Base-by-base conservation (phyloP, 805 yeast species). In the Pichia scutulata region DNA sequence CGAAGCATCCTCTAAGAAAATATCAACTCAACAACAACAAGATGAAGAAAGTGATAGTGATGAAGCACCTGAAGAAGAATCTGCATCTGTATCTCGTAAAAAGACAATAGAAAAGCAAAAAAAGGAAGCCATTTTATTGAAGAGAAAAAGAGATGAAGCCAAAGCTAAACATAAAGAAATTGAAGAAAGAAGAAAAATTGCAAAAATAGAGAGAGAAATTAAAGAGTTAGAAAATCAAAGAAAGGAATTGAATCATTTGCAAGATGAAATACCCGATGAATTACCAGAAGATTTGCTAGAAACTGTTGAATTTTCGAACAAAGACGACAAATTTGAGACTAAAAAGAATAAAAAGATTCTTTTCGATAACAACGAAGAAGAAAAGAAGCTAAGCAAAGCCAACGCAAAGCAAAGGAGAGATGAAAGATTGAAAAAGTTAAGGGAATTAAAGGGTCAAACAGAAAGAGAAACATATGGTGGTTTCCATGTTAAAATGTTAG, bases 1-100 rank as follows among this genome's bases (percentile, higher is more conserved):
- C 2, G 36, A 26, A 45, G 47, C 26, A 41, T 25, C 36, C 3
- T 9, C 37, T 16, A n/a, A 33, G 19, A 33, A 33, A 33, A 18
- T 2, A 4, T 33, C 10, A 33, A 2, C n/a, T n/a, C 37, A 33
- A 33, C 37, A 33, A 16, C 19, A 33, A 33, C 9, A 33, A 5
- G 10, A 33, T n/a, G 8, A 33, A 7, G 19, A 7, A 16, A n/a
- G 67, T 59, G 44, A 58, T 39, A 73, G 69, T 52, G 75, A 69
- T 50, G 80, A 74, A 21, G 79, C 81, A 0, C 81, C 82, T 47
- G 80, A 75, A 50, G 81, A 76, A 55, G 79, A 73, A 46, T 46
- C 60, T 7, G 41, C 63, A 13, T 30, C 48, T 16, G 46, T 46
- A 10, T 22, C 58, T 3, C 61, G 55, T 12, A 56, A 54, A 39